Conservation (phyloP, 176 grass and related monocot genomes). For the Bromus sterilis region DNA sequence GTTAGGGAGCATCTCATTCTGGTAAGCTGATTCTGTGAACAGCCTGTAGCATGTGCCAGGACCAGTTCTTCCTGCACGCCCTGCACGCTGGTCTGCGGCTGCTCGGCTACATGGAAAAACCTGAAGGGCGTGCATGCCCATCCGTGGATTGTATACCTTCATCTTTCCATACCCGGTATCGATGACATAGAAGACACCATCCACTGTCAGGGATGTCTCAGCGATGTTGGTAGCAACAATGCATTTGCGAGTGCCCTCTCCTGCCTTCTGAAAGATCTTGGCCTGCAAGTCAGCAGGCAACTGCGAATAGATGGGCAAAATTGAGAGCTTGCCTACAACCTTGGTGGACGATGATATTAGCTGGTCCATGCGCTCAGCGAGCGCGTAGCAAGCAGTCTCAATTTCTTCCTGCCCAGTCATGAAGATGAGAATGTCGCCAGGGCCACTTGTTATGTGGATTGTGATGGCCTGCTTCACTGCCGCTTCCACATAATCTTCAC, state of each 20-base stretch:
- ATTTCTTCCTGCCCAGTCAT: conserved; percentile 99
- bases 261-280: conserved; percentile 94
- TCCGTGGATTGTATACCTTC: conserved; percentile 94
- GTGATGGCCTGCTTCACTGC: conserved; percentile 91
- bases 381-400: conserved; percentile 80
- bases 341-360: conserved; percentile 68
- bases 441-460: conserved; percentile 77
- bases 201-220: conserved; percentile 87
- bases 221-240: conserved; percentile 94
- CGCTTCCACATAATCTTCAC: conserved; percentile 90
- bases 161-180: conserved; percentile 96
- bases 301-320: conserved; percentile 86
- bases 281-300: conserved; percentile 86
- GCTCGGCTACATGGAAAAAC: conserved; percentile 82
- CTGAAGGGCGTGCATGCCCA: conserved; percentile 90
- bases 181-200: conserved; percentile 90
- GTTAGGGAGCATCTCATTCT: conserved; percentile 89
- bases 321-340: conserved; percentile 66
- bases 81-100: conserved; percentile 82
- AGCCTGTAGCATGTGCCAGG: conserved; percentile 86
- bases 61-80: conserved; percentile 79
- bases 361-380: conserved; percentile 81
- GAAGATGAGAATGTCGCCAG: conserved; percentile 85
- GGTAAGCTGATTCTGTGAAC: conserved; percentile 84
- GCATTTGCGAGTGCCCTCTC: conserved; percentile 86